Percentiles rank a stretch among this genome's conserved stretches.
Conservation (phyloP, 148 eudicot species). For the Chenopodium berlandieri region DNA sequence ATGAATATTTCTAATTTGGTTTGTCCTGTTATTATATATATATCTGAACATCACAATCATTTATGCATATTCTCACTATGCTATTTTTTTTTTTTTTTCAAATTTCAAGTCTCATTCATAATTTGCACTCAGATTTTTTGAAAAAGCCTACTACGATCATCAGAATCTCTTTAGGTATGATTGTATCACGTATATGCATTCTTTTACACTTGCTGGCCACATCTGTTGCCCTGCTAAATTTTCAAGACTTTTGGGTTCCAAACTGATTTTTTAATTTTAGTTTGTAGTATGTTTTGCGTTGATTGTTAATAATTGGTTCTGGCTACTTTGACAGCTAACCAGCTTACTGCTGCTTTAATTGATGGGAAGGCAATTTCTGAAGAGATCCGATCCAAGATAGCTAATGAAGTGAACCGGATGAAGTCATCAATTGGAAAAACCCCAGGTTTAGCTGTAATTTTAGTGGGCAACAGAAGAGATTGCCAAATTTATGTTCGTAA, state of each 20-base stretch:
- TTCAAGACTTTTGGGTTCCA: background rate
- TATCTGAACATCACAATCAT: too few relatives aligned
- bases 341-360: constrained; percentile 48
- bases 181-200: background rate
- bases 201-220: too few relatives aligned
- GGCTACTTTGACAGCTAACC: constrained; percentile 38
- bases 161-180: too few relatives aligned
- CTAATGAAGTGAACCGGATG: constrained; percentile 60
- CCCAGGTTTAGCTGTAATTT: constrained; percentile 77
- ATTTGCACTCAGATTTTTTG: too few relatives aligned
- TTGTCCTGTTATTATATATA: too few relatives aligned
- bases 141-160: too few relatives aligned
- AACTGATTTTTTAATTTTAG: background rate
- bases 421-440: constrained; percentile 55
- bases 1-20: too few relatives aligned
- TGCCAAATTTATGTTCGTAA: constrained; percentile 71
- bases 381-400: constrained; percentile 51
- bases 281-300: background rate
- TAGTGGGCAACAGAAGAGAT: constrained; percentile 70
- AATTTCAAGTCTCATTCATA: too few relatives aligned
- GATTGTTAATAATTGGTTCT: background rate
- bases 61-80: too few relatives aligned
- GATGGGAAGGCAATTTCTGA: constrained; percentile 75
- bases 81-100: too few relatives aligned
- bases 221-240: background rate